Evolutionary conservation across 176 grass and related monocot genomes (phyloP).

Genomic region (Oryza nivara): DNA sequence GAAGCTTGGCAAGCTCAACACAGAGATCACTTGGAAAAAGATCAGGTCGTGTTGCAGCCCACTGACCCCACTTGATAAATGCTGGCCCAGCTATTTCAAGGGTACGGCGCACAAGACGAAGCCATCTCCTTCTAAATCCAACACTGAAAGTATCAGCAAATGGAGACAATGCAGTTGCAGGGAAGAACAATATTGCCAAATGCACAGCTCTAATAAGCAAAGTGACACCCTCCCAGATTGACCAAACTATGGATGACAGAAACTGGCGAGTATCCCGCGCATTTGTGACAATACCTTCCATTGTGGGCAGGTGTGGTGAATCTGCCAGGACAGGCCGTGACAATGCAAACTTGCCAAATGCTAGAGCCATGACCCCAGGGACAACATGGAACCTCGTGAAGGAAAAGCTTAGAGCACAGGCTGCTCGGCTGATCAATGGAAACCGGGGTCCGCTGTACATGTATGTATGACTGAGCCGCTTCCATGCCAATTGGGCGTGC

Average conservation of each 20-base stretch:
- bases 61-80: conserved; percentile 99
- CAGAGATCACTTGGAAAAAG: conserved; percentile 95
- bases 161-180: conserved; percentile 65
- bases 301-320: conserved; percentile 28
- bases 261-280: conserved; percentile 55
- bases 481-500: conserved; percentile 62
- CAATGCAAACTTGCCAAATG: conserved; percentile 62
- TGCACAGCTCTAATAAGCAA: conserved; percentile 74
- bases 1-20: conserved; percentile 91
- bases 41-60: conserved; percentile 93
- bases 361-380: conserved; percentile 64
- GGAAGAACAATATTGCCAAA: conserved; percentile 74
- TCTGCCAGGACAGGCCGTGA: conserved; percentile 63
- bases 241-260: conserved; percentile 63
- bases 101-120: conserved; percentile 63
- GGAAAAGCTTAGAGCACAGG: conserved; percentile 67
- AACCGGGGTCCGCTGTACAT: conserved; percentile 38
- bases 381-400: conserved; percentile 73
- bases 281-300: conserved; percentile 57
- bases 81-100: conserved; percentile 91
- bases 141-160: conserved; percentile 68
- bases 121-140: conserved; percentile 80
- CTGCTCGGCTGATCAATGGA: conserved; percentile 52
- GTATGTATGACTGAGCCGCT: conserved; percentile 50
- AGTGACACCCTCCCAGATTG: conserved; percentile 65